A percentile compares a stretch with the other conserved stretches of the same genome.
Conservation (phyloP, 768 basidiomycete species). For the Rhodotorula graminis region DNA sequence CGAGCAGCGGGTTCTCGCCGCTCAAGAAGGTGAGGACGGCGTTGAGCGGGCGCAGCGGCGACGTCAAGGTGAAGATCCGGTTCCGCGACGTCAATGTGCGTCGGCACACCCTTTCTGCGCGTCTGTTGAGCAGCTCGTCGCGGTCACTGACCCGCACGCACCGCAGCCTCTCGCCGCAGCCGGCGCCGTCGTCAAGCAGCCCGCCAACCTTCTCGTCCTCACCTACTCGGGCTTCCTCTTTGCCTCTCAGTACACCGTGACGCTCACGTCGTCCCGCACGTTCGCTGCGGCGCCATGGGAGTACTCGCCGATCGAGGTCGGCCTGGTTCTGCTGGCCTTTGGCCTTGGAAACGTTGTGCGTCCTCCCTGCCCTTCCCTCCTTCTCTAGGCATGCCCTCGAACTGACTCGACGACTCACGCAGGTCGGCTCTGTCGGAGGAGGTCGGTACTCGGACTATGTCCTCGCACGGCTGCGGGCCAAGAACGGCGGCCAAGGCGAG, state of each 20-base stretch:
- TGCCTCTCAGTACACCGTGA: conserved; percentile 64
- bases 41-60: conserved; percentile 19
- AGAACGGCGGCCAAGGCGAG: conserved; percentile 53
- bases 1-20: neutral
- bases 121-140: too few relatives aligned
- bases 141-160: too few relatives aligned
- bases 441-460: conserved; percentile 60
- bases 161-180: conserved; percentile 19
- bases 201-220: conserved; percentile 25
- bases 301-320: conserved; percentile 66
- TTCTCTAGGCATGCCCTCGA: too few relatives aligned
- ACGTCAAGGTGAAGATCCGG: conserved; percentile 38
- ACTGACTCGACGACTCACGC: neutral
- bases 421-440: conserved; percentile 57
- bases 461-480: conserved; percentile 50
- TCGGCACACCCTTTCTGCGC: too few relatives aligned
- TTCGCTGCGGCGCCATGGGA: conserved; percentile 58
- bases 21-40: conserved; percentile 24
- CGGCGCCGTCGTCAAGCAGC: conserved; percentile 17
- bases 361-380: neutral
- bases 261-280: conserved; percentile 70
- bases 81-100: conserved; percentile 50
- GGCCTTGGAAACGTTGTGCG: conserved; percentile 56
- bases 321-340: conserved; percentile 69
- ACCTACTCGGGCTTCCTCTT: conserved; percentile 59